phyloP scores from a whole-genome alignment of 768 basidiomycete genomes.

The Mrakia gelida region DNA sequence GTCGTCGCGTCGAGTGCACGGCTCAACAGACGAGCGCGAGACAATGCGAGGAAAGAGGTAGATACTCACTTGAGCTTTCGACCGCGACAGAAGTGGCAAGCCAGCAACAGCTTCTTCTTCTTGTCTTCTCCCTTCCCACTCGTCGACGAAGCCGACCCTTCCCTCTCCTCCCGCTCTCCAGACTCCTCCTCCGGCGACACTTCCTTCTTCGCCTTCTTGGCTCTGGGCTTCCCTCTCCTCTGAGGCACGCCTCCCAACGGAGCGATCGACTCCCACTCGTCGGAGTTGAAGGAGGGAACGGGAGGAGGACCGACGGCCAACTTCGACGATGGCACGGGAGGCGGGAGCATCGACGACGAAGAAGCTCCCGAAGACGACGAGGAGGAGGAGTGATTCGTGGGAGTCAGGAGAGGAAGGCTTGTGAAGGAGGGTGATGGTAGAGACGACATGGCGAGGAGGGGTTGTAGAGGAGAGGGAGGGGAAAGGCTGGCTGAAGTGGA shows the following conservation, averaged over 20 bases:
- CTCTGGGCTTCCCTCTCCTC: neutral
- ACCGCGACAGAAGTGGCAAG: constrained; percentile 47
- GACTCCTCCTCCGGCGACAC: neutral
- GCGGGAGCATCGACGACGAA: constrained; percentile 1
- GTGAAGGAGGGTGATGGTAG: neutral
- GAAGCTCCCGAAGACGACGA: neutral
- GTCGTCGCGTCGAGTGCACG: neutral
- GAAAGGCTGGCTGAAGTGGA: neutral
- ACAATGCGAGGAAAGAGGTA: neutral
- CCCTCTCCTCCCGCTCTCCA: neutral
- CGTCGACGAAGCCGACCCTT: neutral
- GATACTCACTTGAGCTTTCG: constrained; percentile 45
- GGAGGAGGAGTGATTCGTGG: neutral
- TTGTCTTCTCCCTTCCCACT: neutral
- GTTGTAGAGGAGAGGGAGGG: neutral
- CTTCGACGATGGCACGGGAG: neutral
- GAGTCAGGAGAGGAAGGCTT: neutral
- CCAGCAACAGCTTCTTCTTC: constrained; percentile 37
- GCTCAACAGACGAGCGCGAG: too few species aligned
- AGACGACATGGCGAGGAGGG: neutral
- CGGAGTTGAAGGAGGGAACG: neutral
- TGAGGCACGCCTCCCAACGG: neutral
- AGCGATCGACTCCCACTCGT: constrained; percentile 1
- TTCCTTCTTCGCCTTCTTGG: neutral
- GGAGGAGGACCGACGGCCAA: neutral